Percentiles rank a stretch among this genome's conserved stretches.
Conservation (phyloP, 2,329 filamentous ascomycete genomes). For the Penicillium glabrum region DNA sequence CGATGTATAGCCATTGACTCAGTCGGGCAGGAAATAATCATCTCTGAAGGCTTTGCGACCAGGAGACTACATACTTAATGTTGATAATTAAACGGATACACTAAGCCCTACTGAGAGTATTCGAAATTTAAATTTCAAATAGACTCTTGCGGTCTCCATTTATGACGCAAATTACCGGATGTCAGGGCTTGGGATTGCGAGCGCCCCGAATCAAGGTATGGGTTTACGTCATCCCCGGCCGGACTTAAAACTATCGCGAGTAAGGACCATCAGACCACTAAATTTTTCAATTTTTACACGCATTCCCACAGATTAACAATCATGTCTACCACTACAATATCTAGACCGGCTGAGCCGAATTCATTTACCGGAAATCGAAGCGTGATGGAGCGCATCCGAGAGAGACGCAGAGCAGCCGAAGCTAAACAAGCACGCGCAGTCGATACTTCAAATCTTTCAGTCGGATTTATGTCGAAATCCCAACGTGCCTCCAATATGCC, state of each 20-base stretch:
- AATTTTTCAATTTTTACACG: neutral
- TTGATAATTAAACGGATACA: neutral
- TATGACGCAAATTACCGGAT: neutral
- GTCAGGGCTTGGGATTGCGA: neutral
- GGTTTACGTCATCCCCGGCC: neutral
- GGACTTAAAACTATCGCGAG: neutral
- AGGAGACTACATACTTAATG: neutral
- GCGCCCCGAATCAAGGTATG: neutral
- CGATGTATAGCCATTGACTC: neutral
- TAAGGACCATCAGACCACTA: neutral
- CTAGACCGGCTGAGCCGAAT: neutral
- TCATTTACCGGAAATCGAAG: neutral
- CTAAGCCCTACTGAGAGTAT: neutral
- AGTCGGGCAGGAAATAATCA: neutral
- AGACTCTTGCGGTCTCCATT: neutral
- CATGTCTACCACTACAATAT: neutral
- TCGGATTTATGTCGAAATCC: slow-evolving; percentile 1
- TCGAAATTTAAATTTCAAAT: neutral
- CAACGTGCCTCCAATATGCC: neutral
- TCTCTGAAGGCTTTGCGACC: neutral
- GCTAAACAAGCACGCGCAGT: neutral
- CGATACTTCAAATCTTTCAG: neutral
- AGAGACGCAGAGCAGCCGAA: neutral
- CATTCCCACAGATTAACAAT: neutral
- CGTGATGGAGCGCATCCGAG: neutral